Evolutionary conservation across 1,139 yeast species (phyloP).

Genomic region (Zygoascus hellenicus): DNA sequence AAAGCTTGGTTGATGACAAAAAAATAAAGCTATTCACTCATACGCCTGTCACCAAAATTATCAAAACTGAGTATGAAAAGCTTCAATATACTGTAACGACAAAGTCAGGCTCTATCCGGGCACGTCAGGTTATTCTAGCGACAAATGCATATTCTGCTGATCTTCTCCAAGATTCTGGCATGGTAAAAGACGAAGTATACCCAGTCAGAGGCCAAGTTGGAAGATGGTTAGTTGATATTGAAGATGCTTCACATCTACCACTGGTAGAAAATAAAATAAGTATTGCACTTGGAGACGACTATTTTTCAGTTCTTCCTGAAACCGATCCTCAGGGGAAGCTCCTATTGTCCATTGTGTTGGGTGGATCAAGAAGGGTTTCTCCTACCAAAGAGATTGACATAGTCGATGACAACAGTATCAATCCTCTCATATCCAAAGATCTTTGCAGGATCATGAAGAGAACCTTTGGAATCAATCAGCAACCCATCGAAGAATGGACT

Average conservation of each 20-base stretch:
- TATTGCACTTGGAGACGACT: conserved; percentile 24
- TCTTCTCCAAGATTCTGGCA: neutral
- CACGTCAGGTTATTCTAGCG: conserved; percentile 32
- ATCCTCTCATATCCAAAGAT: conserved; percentile 17
- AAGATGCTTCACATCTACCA: conserved; percentile 3
- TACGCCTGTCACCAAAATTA: conserved; percentile 33
- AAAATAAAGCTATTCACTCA: conserved; percentile 40
- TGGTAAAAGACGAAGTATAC: conserved; percentile 1
- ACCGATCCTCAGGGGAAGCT: conserved; percentile 11
- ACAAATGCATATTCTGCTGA: conserved; percentile 39
- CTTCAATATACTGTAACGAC: conserved; percentile 18
- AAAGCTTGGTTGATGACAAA: conserved; percentile 25
- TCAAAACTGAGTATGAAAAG: conserved; percentile 3
- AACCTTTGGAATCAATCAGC: conserved; percentile 17
- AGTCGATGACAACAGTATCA: conserved; percentile 20
- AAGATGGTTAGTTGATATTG: conserved; percentile 2
- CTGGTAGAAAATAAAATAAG: conserved; percentile 15
- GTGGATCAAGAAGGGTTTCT: conserved; percentile 28
- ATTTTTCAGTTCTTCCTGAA: conserved; percentile 20
- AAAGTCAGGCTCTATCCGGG: conserved; percentile 3
- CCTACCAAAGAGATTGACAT: conserved; percentile 17
- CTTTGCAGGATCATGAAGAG: conserved; percentile 20
- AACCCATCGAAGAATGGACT: conserved; percentile 34
- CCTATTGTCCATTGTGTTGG: conserved; percentile 21
- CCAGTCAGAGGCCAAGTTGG: conserved; percentile 12